A percentile compares a stretch with the other conserved stretches of the same genome.
phyloP scores from a whole-genome alignment of 2,329 filamentous ascomycete genomes.

The Pseudogymnoascus sp. region DNA sequence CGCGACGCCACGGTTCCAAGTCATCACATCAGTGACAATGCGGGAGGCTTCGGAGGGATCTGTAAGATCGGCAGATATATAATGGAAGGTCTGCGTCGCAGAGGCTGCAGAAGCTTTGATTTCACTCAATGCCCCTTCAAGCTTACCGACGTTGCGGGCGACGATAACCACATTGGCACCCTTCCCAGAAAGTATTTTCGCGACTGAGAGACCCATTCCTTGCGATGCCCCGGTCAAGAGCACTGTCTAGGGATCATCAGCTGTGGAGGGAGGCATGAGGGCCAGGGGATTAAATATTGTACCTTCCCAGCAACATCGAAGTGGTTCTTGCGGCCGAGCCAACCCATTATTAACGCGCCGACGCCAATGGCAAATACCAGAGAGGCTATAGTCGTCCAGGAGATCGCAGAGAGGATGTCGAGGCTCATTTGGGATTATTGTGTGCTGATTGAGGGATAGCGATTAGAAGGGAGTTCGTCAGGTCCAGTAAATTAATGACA shows the following conservation, averaged over 20 bases:
- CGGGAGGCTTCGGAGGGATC: constrained; percentile 57
- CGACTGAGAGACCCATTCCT: constrained; percentile 76
- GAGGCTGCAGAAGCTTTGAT: constrained; percentile 60
- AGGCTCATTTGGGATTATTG: constrained; percentile 8
- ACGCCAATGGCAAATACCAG: constrained; percentile 7
- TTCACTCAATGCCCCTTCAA: constrained; percentile 58
- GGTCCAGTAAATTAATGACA: background rate
- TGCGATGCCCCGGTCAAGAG: constrained; percentile 87
- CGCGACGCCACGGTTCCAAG: constrained; percentile 65
- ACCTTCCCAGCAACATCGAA: constrained; percentile 18
- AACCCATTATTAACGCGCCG: constrained; percentile 16
- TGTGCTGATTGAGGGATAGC: background rate
- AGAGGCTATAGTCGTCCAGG: constrained; percentile 1
- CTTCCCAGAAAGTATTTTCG: constrained; percentile 64
- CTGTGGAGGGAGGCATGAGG: background rate
- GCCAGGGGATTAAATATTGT: background rate
- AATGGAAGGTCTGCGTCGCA: constrained; percentile 66
- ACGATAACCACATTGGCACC: constrained; percentile 84
- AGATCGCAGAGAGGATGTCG: background rate
- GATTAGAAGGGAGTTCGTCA: background rate
- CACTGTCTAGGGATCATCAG: constrained; percentile 53
- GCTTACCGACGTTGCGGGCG: constrained; percentile 65
- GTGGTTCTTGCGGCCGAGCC: constrained; percentile 17
- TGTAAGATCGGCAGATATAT: constrained; percentile 75
- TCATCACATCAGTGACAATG: constrained; percentile 61